A percentile compares a stretch with the other conserved stretches of the same genome.
These are phyloP conservation scores for Rutstroemia sp. DNA, from an alignment of 2,329 filamentous ascomycete species.

Conservation along the genomic window DNA sequence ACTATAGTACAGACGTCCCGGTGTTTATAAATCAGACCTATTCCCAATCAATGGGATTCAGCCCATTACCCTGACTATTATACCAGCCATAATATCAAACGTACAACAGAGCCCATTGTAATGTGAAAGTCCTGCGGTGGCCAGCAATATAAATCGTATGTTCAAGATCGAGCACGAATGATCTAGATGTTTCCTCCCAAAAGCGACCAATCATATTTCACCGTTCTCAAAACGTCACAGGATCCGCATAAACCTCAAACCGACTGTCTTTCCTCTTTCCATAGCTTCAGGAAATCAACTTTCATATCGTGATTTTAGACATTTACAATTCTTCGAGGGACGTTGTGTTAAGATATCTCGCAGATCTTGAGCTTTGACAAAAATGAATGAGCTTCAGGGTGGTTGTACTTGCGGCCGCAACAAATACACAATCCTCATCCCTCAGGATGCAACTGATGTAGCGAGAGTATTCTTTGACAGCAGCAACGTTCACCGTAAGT, in stretches of 20 bases:
- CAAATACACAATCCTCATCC: slow-evolving; percentile 68
- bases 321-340: neutral
- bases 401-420: slow-evolving; percentile 83
- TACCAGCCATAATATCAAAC: too few species aligned
- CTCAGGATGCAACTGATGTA: slow-evolving; percentile 45
- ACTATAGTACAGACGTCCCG: too few species aligned
- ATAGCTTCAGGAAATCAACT: neutral
- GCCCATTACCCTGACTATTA: too few species aligned
- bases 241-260: neutral
- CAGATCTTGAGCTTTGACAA: neutral
- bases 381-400: slow-evolving; percentile 37
- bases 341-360: neutral
- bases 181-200: slow-evolving; percentile 7
- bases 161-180: slow-evolving; percentile 1
- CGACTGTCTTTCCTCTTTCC: neutral
- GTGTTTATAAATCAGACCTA: too few species aligned
- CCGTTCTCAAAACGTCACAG: neutral
- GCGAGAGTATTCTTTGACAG: slow-evolving; percentile 61
- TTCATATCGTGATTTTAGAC: neutral
- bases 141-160: neutral
- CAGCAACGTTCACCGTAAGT: slow-evolving; percentile 55
- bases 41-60: too few species aligned
- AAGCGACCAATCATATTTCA: slow-evolving; percentile 2
- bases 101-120: too few species aligned
- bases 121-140: too few species aligned